Evolutionary conservation across 176 grass and related monocot species (phyloP).

Genomic region (Raddia distichophylla): DNA sequence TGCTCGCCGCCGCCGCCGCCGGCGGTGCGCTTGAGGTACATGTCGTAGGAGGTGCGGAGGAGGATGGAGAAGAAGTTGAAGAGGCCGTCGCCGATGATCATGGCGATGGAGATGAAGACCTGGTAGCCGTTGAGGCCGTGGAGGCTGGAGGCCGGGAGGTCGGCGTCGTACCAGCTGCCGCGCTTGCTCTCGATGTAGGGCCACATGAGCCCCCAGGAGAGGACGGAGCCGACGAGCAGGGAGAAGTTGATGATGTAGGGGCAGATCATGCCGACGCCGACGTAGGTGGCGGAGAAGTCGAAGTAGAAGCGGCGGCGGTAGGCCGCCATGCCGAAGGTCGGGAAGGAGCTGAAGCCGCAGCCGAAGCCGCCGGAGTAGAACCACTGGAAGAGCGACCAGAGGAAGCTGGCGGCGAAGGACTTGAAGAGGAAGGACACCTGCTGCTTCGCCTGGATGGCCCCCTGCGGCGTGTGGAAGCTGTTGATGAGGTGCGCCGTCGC

Average conservation of each 20-base stretch:
- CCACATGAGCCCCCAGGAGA: conserved; percentile 75
- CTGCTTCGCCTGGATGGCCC: conserved; percentile 55
- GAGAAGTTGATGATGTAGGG: conserved; percentile 73
- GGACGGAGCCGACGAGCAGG: conserved; percentile 45
- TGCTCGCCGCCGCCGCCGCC: background rate
- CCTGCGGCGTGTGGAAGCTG: conserved; percentile 69
- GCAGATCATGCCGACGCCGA: conserved; percentile 73
- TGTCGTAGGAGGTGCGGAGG: conserved; percentile 53
- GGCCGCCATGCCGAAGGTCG: conserved; percentile 53
- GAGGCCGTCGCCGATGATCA: conserved; percentile 65
- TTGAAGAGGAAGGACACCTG: conserved; percentile 64
- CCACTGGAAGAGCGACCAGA: conserved; percentile 72
- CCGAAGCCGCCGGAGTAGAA: conserved; percentile 41
- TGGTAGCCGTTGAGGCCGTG: conserved; percentile 69
- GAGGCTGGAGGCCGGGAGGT: conserved; percentile 40
- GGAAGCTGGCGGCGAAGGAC: conserved; percentile 55
- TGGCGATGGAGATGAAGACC: conserved; percentile 79
- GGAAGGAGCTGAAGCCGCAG: conserved; percentile 60
- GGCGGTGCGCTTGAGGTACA: conserved; percentile 46
- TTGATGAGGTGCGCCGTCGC: conserved; percentile 74
- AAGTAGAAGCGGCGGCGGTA: conserved; percentile 63
- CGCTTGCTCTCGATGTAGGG: conserved; percentile 60
- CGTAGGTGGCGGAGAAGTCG: conserved; percentile 67
- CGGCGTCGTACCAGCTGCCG: conserved; percentile 53
- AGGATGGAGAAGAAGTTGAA: conserved; percentile 59